These are phyloP conservation scores for Chiua virens DNA, from an alignment of 768 basidiomycete genomes.

Conservation along the genomic window DNA sequence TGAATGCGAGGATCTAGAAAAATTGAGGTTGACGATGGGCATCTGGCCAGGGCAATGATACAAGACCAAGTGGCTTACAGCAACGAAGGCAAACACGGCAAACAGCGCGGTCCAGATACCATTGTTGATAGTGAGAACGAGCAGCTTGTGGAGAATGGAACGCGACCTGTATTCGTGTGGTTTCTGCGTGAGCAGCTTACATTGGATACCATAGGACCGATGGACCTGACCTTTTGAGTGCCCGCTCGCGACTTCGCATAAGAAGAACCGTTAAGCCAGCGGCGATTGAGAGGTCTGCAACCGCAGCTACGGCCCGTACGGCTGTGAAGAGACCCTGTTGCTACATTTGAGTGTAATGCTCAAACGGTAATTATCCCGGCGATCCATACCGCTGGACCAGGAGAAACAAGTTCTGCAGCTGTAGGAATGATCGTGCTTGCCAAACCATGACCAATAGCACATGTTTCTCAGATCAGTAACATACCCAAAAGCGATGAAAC, in stretches of 20 bases:
- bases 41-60: not conserved
- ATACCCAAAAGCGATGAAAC: conserved; percentile 3
- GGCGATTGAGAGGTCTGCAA: conserved; percentile 4
- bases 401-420: not conserved
- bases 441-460: not conserved
- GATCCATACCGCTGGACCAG: not conserved
- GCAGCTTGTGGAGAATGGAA: conserved; percentile 5
- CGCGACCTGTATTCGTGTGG: not conserved
- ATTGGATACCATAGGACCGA: not conserved
- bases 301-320: not conserved
- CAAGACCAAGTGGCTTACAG: not conserved
- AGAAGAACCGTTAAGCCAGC: not conserved
- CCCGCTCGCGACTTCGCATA: not conserved
- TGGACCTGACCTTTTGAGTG: not conserved
- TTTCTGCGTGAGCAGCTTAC: too few relatives aligned
- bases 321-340: not conserved
- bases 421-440: conserved; percentile 3
- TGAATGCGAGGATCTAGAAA: conserved; percentile 2
- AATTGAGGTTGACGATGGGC: not conserved
- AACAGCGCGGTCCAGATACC: conserved; percentile 14
- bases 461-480: not conserved
- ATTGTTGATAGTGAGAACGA: conserved; percentile 11
- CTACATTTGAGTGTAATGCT: not conserved
- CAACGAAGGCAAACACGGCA: not conserved
- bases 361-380: not conserved